Conservation (phyloP, 805 yeast genomes). For the Candida rishiriensis region DNA sequence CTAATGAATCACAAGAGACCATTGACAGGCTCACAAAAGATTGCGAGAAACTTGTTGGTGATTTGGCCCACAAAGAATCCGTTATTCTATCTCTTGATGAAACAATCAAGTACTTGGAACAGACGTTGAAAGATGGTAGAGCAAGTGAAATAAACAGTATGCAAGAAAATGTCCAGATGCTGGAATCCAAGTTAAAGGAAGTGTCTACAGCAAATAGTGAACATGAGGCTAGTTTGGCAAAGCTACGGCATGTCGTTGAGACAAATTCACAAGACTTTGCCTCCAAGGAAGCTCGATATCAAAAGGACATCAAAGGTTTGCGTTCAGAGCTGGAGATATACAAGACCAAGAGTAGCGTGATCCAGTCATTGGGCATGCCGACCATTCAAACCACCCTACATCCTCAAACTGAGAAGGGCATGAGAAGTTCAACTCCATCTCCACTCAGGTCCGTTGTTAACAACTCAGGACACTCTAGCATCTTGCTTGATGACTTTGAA, state of each 20-base stretch:
- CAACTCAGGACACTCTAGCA: not conserved
- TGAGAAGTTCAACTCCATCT: not conserved
- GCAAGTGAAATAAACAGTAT: no score
- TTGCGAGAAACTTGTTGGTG: not conserved
- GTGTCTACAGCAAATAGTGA: not conserved
- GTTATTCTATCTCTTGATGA: conserved; percentile 1
- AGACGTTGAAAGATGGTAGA: no score
- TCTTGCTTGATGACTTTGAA: conserved; percentile 10
- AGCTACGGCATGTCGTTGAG: not conserved
- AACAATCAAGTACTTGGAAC: conserved; percentile 2
- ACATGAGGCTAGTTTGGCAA: not conserved
- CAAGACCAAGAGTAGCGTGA: conserved; percentile 13
- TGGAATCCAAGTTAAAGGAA: no score
- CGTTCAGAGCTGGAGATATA: conserved; percentile 14
- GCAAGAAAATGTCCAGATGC: no score
- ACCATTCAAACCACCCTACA: no score
- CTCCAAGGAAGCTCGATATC: conserved; percentile 10
- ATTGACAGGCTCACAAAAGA: not conserved
- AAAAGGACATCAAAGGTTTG: conserved; percentile 11
- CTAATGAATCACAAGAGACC: not conserved
- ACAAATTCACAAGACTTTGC: conserved; percentile 1
- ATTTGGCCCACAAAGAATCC: conserved; percentile 1
- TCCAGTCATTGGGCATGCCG: conserved; percentile 6
- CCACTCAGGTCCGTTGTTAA: conserved; percentile 1
- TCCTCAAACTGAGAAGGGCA: no score